Evolutionary conservation across 139 green algal genomes (phyloP).

Genomic region (Chlorella sp.): DNA sequence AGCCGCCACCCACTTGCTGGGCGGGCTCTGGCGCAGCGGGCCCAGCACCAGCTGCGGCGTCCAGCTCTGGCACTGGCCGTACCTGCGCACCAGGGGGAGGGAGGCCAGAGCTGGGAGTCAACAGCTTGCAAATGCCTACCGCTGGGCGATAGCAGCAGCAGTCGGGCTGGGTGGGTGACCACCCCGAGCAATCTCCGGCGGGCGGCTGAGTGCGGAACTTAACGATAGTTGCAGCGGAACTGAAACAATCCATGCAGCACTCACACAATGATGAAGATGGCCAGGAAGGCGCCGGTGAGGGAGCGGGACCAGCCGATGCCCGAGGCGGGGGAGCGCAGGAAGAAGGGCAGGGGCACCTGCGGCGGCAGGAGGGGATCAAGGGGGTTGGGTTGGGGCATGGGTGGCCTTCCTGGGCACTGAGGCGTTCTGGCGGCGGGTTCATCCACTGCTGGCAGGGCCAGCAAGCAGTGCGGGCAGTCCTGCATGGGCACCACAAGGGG

Average conservation of each 20-base stretch:
- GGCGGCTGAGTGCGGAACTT: neutral
- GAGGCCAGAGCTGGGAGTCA: neutral
- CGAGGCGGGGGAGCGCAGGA: conserved; percentile 64
- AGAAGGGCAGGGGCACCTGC: conserved; percentile 90
- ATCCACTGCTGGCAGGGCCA: too few relatives aligned
- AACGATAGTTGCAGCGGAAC: neutral
- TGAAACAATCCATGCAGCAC: neutral
- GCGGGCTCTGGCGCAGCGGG: conserved; percentile 76
- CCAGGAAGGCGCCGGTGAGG: conserved; percentile 64
- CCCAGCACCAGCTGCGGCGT: conserved; percentile 76
- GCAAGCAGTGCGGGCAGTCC: too few relatives aligned
- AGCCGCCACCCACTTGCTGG: conserved; percentile 76
- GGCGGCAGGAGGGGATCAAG: conserved; percentile 36
- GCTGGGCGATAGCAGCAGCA: too few relatives aligned
- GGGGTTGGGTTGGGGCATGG: neutral
- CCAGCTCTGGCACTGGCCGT: conserved; percentile 82
- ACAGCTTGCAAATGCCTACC: too few relatives aligned
- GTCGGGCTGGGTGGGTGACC: neutral
- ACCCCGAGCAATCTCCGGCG: too few relatives aligned
- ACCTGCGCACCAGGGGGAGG: conserved; percentile 22
- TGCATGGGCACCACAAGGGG: too few relatives aligned
- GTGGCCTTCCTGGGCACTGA: too few relatives aligned
- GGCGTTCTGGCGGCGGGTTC: too few relatives aligned
- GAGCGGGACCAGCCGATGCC: conserved; percentile 77
- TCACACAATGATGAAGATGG: conserved; percentile 27